Conservation (phyloP, 2,329 filamentous ascomycete species). For the Fusarium nurragi region DNA sequence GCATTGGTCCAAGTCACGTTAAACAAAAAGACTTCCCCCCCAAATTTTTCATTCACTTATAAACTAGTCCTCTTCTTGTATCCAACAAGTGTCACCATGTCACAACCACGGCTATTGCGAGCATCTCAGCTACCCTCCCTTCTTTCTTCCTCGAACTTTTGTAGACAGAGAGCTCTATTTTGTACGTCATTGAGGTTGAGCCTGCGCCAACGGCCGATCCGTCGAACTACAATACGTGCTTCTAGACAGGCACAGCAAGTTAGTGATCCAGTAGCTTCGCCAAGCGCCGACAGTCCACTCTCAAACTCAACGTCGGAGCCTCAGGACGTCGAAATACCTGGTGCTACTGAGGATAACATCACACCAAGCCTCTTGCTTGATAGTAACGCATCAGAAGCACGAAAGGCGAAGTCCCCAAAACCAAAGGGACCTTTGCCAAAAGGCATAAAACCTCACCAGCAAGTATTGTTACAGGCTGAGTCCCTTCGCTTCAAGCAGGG, state of each 20-base stretch:
- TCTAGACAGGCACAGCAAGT: neutral
- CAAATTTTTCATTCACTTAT: neutral
- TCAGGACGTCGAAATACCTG: neutral
- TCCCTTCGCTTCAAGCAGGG: constrained; percentile 36
- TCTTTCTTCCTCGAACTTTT: neutral
- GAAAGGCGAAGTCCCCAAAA: constrained; percentile 12
- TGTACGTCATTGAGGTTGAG: neutral
- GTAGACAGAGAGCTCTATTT: neutral
- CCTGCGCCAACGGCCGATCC: constrained; percentile 19
- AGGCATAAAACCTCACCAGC: constrained; percentile 36
- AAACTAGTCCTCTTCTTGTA: neutral
- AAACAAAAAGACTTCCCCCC: neutral
- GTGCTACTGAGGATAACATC: neutral
- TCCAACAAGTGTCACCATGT: constrained; percentile 4
- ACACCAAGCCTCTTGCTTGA: neutral
- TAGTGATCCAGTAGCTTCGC: neutral
- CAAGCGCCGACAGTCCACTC: neutral
- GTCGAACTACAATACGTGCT: neutral
- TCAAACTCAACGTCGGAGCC: neutral
- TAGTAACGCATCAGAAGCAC: neutral
- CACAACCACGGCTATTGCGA: neutral
- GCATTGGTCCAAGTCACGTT: neutral
- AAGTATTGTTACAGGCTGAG: constrained; percentile 32
- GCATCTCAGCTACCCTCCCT: neutral
- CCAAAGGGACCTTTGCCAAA: constrained; percentile 10